phyloP scores from a whole-genome alignment of 2,329 filamentous ascomycete genomes.

The Colletotrichum sp. region DNA sequence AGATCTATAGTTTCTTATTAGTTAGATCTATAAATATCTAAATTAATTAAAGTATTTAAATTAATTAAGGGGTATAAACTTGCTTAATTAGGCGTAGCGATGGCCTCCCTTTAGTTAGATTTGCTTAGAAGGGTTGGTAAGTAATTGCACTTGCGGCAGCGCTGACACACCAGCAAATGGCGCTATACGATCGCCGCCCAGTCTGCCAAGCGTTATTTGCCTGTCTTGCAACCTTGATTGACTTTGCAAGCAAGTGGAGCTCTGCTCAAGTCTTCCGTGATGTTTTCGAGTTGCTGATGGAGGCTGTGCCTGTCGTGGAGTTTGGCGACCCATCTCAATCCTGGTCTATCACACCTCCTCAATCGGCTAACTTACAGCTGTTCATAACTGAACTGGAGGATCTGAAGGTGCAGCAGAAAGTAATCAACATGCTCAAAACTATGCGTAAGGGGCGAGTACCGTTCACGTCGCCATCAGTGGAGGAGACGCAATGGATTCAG shows the following conservation, averaged over 20 bases:
- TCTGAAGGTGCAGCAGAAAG: neutral
- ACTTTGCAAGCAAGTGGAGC: neutral
- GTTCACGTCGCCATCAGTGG: neutral
- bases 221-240: neutral
- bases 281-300: neutral
- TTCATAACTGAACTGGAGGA: neutral
- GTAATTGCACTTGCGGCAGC: no score
- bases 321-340: neutral
- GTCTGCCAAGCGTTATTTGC: neutral
- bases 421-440: neutral
- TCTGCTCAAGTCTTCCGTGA: neutral
- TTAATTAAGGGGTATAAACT: no score
- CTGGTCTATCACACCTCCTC: neutral
- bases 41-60: no score
- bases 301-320: neutral
- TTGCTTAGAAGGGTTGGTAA: no score
- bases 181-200: neutral
- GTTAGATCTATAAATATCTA: no score
- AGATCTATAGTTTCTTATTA: no score
- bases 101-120: no score
- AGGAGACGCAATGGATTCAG: neutral
- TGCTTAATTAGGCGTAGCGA: no score
- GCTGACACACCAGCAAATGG: neutral
- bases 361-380: neutral
- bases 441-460: neutral